Evolutionary conservation across 345 rosid genomes (phyloP), one percentile per base, ranked within the genome.

Genomic region (Abelmoschus esculentus): DNA sequence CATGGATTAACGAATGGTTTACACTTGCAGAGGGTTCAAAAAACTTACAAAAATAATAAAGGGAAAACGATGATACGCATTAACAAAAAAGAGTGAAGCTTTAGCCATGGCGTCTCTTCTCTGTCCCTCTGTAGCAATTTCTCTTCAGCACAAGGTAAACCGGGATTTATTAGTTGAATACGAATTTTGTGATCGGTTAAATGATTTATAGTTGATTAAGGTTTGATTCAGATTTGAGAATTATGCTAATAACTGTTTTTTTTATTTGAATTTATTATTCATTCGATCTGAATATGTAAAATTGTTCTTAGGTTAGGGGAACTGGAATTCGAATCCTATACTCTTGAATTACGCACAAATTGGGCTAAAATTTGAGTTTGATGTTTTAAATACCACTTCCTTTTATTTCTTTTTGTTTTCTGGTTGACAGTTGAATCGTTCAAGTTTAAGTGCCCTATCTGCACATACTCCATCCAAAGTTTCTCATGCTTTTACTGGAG

Each of bases 81-180:
- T n/a, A 29, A 4, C 17, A 18, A 54, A 32, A 11, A 17, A 26
- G 29, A 46, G 42, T n/a, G 53, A 22, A n/a, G 56, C 56, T 31
- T 52, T 52, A 7, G 71, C 73, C 38, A 92, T 92, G 98, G 96
- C 96, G 75, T 85, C 85, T 76, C 84, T 89, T 61, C 77, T 83
- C 75, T 66, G 75, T 70, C 86, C 82, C 49, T 73, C 90, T 12
- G 72, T 78, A 36, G 63, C 83, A 56, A 59, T 82, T 49, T 59
- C 80, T 72, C 66, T 83, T 70, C 83, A 79, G 70, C 82, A 66
- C 77, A 79, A 80, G 96, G 98, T 90, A 72, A 36, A 67, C 18
- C 32, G 32, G 32, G 32, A 31, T 26, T 34, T 6, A 5, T 46
- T 11, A 22, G 22, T 70, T 17, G 34, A 34, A 34, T 66, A 14